A percentile compares a stretch with the other conserved stretches of the same genome.
phyloP scores from a whole-genome alignment of 305 asterid genomes.

The Euphrasia arctica region DNA sequence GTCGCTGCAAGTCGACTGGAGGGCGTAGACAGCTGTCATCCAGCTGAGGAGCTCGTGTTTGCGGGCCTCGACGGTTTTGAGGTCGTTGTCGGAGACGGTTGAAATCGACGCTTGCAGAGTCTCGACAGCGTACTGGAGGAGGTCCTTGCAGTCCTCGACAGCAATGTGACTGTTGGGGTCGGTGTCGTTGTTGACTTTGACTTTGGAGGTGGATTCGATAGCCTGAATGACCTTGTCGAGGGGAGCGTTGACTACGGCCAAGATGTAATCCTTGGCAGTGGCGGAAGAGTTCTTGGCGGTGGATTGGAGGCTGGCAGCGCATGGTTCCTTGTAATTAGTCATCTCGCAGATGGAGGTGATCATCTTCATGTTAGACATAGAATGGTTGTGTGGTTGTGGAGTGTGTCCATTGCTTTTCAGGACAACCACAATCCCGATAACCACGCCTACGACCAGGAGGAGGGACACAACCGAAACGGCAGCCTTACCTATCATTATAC shows the following conservation, averaged over 20 bases:
- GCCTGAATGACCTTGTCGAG: constrained; percentile 39
- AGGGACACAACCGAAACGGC: neutral
- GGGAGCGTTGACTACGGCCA: constrained; percentile 41
- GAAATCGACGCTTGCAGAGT: constrained; percentile 39
- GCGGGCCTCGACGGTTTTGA: constrained; percentile 32
- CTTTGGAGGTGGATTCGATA: constrained; percentile 25
- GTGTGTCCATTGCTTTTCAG: neutral
- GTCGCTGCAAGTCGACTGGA: constrained; percentile 50
- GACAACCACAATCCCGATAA: constrained; percentile 13
- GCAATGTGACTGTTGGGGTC: constrained; percentile 43
- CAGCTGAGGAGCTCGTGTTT: constrained; percentile 52
- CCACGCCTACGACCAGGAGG: constrained; percentile 19
- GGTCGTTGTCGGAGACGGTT: constrained; percentile 35
- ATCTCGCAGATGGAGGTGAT: constrained; percentile 50
- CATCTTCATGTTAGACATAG: constrained; percentile 36
- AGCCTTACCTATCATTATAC: neutral
- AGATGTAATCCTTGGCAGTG: constrained; percentile 51
- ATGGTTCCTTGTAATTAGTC: constrained; percentile 46
- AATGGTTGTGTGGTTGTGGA: neutral
- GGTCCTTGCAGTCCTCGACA: constrained; percentile 52
- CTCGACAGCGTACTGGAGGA: constrained; percentile 44
- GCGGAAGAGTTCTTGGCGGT: constrained; percentile 50
- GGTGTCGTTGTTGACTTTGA: constrained; percentile 26
- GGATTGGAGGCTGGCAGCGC: constrained; percentile 37
- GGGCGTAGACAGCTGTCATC: constrained; percentile 49